These are phyloP conservation scores for Peronospora destructor DNA, from an alignment of 352 stramenopile species.

Conservation along the genomic window DNA sequence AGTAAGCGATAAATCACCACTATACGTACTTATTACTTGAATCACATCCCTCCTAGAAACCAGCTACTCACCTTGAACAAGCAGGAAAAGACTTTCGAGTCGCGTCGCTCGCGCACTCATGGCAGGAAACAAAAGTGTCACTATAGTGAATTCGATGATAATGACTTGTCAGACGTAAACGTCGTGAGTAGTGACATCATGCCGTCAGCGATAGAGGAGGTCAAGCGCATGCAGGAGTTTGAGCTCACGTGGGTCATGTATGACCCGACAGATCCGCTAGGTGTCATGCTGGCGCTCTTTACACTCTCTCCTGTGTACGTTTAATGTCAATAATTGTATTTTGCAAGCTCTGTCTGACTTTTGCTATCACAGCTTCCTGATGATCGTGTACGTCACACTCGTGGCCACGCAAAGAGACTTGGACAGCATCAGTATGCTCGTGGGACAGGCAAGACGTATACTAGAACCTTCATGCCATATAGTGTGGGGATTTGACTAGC, in stretches of 20 bases:
- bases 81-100: slow-evolving; percentile 72
- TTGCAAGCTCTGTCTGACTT: slow-evolving; percentile 1
- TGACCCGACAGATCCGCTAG: slow-evolving; percentile 60
- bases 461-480: background rate
- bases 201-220: slow-evolving; percentile 9
- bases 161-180: slow-evolving; percentile 9
- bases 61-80: slow-evolving; percentile 42
- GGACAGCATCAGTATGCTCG: slow-evolving; percentile 59
- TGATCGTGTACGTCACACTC: slow-evolving; percentile 78
- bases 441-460: slow-evolving; percentile 44
- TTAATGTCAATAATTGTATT: slow-evolving; percentile 1
- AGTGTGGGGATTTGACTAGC: background rate
- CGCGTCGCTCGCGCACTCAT: slow-evolving; percentile 48
- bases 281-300: slow-evolving; percentile 57
- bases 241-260: slow-evolving; percentile 84
- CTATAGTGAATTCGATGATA: background rate
- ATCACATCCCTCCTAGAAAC: background rate
- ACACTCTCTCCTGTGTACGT: slow-evolving; percentile 70
- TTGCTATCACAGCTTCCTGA: slow-evolving; percentile 51
- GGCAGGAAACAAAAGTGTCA: background rate
- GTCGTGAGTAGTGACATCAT: background rate
- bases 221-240: slow-evolving; percentile 50
- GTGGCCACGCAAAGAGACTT: slow-evolving; percentile 75
- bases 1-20: slow-evolving; percentile 5
- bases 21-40: background rate